Percentiles rank a stretch among this genome's conserved stretches.
Conservation (phyloP, 192 early-diverging fungal genomes). For the Haplosporangium gracile region DNA sequence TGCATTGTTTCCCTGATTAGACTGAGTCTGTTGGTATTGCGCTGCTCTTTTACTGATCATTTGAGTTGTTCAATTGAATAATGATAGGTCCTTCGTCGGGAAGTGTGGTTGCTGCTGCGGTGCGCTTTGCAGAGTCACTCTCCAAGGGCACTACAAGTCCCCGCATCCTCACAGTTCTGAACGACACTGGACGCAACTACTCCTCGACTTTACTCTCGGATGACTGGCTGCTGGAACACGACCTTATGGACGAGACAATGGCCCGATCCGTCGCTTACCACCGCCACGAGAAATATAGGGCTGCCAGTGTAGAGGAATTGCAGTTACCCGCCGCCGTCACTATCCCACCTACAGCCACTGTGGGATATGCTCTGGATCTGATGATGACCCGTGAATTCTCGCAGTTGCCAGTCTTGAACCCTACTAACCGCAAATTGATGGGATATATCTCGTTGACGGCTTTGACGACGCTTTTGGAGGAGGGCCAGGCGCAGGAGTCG, state of each 20-base stretch:
- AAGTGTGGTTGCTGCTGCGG: conserved; percentile 74
- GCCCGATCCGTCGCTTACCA: conserved; percentile 68
- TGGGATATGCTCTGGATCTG: conserved; percentile 75
- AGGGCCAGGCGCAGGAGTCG: conserved; percentile 58
- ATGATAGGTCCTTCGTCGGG: conserved; percentile 71
- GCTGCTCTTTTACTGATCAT: not conserved
- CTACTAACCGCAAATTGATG: conserved; percentile 72
- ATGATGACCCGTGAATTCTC: conserved; percentile 90
- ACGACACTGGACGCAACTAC: conserved; percentile 80
- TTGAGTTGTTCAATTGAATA: not conserved
- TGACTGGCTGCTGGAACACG: conserved; percentile 85
- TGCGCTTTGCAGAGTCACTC: conserved; percentile 57
- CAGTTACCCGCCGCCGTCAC: conserved; percentile 86
- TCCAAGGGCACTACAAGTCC: conserved; percentile 17
- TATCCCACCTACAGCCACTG: conserved; percentile 67
- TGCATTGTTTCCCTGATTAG: not conserved
- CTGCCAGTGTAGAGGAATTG: conserved; percentile 86
- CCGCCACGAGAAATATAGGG: conserved; percentile 77
- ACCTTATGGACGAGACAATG: conserved; percentile 75
- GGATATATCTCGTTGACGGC: conserved; percentile 82
- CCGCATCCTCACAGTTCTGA: conserved; percentile 69
- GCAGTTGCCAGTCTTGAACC: conserved; percentile 84
- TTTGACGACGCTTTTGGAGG: conserved; percentile 69
- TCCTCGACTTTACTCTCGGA: conserved; percentile 76
- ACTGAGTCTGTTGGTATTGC: not conserved